phyloP scores from a whole-genome alignment of 441 rosid genomes.

The Eugenia klotzschiana region DNA sequence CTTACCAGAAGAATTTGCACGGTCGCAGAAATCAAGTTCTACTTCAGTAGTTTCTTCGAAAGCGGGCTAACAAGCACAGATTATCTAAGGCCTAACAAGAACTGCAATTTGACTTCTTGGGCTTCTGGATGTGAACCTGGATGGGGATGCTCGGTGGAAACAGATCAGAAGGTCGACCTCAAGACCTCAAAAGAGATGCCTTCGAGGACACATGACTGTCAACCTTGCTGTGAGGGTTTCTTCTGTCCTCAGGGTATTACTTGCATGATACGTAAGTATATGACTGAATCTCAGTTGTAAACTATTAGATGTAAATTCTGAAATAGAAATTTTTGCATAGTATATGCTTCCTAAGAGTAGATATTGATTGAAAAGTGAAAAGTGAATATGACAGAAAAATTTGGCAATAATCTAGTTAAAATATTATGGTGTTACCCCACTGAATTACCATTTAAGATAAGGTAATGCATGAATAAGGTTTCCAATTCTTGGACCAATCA shows the following conservation, averaged over 20 bases:
- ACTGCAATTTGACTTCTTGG: slow-evolving; percentile 51
- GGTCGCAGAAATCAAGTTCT: slow-evolving; percentile 45
- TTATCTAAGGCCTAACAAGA: slow-evolving; percentile 31
- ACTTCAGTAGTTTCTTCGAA: slow-evolving; percentile 28
- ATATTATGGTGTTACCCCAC: background rate
- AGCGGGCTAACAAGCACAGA: slow-evolving; percentile 13
- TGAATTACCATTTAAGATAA: background rate
- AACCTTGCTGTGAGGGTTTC: slow-evolving; percentile 65
- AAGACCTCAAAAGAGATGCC: slow-evolving; percentile 27
- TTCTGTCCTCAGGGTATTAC: slow-evolving; percentile 61
- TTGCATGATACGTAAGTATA: slow-evolving; percentile 60
- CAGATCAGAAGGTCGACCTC: slow-evolving; percentile 20
- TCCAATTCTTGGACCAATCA: background rate
- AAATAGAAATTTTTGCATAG: background rate
- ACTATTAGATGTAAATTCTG: background rate
- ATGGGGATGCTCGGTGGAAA: slow-evolving; percentile 39
- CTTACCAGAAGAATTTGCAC: slow-evolving; percentile 36
- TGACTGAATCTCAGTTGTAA: background rate
- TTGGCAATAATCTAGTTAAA: background rate
- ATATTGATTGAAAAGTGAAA: background rate
- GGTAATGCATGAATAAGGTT: background rate
- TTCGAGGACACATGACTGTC: slow-evolving; percentile 29
- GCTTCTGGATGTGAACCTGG: slow-evolving; percentile 54
- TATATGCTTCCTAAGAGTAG: background rate
- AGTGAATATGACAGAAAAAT: background rate